Evolutionary conservation across 306 rosid genomes (phyloP), one percentile per base, ranked within the genome.

Genomic region (Bauhinia variegata): DNA sequence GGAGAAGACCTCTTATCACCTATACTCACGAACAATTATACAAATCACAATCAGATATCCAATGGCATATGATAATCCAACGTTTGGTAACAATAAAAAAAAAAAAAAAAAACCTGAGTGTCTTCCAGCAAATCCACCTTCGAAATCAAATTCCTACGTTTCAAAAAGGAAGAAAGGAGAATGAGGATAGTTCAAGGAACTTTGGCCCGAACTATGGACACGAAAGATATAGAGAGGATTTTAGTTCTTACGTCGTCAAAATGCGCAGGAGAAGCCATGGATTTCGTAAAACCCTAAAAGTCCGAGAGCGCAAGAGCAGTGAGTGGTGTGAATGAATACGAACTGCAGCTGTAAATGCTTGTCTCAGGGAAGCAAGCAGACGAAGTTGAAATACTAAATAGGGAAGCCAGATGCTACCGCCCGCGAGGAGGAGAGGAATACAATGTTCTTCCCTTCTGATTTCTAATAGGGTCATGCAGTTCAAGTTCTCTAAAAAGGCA

Each of bases 121-220:
- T 56, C 82, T 77, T 73, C 86, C 97, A 37, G 70, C 39, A 62
- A 85, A 75, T 43, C 76, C 87, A 30, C 90, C 96, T 60, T 91
- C 96, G 46, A 89, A 92, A 83, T 87, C 98, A 71, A 89, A 95
- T 11, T 92, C 97, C 95, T 92, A 67, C 8, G 49, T 6, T 43
- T 28, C 65, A 16, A 52, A 70, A 65, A 11, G 31, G 37, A 4
- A 66, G 77, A 47, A 59, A 2, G 34, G 33, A 33, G 13, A 53
- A 60, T 0, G 10, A 61, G 17, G 17, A 7, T 7, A 55, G 60
- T 28, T 50, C 8, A 9, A 50, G 39, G 3, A 2, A 19, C 2
- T 2, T 41, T 68, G 34, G 69, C 47, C 28, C 28, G 33, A 60
- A 52, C 18, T 74, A 41, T 7, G 68, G 8, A n/a, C 18, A 5